Conservation (phyloP, 1,284 basidiomycete species). For the Ceratobasidium sp. region DNA sequence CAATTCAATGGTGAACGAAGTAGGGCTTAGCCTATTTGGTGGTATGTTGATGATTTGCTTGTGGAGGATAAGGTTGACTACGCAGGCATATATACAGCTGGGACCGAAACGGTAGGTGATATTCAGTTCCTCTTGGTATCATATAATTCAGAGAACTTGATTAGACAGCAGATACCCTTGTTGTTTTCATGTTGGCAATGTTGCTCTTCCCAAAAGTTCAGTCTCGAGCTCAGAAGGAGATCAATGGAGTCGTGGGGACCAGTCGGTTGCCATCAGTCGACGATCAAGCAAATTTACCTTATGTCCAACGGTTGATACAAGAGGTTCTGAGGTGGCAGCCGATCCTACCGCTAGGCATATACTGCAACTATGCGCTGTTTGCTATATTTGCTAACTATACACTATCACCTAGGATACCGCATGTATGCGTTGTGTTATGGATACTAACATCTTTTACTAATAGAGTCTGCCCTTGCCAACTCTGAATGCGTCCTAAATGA, state of each 20-base stretch:
- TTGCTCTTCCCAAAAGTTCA: conserved; percentile 39
- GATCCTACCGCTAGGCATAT: conserved; percentile 11
- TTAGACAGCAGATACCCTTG: conserved; percentile 15
- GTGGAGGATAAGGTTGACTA: too few species aligned
- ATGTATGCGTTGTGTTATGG: too few species aligned
- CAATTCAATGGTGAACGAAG: background rate
- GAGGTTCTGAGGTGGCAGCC: conserved; percentile 40
- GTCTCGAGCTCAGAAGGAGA: conserved; percentile 38
- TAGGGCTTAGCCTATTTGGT: background rate
- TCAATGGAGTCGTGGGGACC: conserved; percentile 39
- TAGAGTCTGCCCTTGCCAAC: too few species aligned
- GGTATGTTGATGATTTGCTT: background rate
- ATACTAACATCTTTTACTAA: too few species aligned
- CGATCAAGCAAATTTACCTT: conserved; percentile 37
- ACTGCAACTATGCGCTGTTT: too few species aligned
- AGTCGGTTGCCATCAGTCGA: conserved; percentile 33
- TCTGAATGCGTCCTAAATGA: too few species aligned
- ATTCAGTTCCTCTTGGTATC: background rate
- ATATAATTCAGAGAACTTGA: background rate
- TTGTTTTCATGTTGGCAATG: conserved; percentile 31
- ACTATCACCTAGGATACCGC: conserved; percentile 42
- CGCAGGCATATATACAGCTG: background rate
- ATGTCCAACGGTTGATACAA: conserved; percentile 34
- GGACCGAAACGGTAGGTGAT: conserved; percentile 8
- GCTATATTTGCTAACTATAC: too few species aligned